Evolutionary conservation across 1,284 basidiomycete species (phyloP), one percentile per base, ranked within the genome.

Genomic region (Tranzscheliella williamsii): DNA sequence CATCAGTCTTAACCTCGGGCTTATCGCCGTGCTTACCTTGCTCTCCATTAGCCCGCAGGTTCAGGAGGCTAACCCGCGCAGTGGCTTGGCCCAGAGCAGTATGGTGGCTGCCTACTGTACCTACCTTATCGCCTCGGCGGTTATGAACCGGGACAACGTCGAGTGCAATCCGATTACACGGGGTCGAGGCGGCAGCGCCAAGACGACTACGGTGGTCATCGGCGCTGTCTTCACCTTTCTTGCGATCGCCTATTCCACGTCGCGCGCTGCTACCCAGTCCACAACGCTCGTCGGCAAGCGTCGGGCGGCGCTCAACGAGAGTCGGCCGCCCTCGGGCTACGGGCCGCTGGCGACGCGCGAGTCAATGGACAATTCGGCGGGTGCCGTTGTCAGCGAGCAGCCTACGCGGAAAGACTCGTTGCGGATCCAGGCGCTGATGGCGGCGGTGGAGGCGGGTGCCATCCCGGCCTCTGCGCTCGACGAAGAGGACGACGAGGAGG

Each of bases 41-140:
- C 78, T 93, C 48, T 91, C 87, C 67, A 83, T 99, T 53, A 86
- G 90, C 51, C 92, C 91, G 0, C 82, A 84, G 3, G 85, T 98
- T 2, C 95, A 98, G 74, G 92, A 94, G 69, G 84, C 87, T 60
- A 98, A 97, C 74, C 90, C 94, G 4, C 87, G 90, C 45, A 94
- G 91, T 7, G 94, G 94, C 2, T 84, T 99, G 18, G 92, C 92
- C 2, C 95, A 98, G 78, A 88, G 91, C 15, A 88, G 89, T 53
- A 94, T 97, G 88, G 94, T 98, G 16, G 89, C 90, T 4, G 90
- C 88, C 2, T 98, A 99, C 79, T 95, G 91, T 81, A 93, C 93
- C 4, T 98, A 99, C 78, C 86, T 98, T 48, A 86, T 91, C 68
- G 88, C 91, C 34, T 94, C 91, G 8, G 94, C 95, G 3, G 87